These are phyloP conservation scores for Myrica gale DNA, from an alignment of 306 rosid species.

Conservation along the genomic window DNA sequence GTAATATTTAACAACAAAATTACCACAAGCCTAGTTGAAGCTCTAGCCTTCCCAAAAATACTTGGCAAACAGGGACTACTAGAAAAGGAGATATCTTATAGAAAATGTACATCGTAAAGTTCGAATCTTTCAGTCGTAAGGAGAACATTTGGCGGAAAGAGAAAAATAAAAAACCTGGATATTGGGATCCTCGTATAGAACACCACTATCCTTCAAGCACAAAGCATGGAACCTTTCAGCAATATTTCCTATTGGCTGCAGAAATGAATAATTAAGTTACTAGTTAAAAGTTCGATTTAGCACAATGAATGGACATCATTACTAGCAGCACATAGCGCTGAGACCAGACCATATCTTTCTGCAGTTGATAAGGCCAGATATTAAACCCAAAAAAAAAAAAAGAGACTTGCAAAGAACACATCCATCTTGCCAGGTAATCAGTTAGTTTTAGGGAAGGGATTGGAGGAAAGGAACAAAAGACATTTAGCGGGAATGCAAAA, in stretches of 20 bases:
- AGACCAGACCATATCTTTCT: slow-evolving; percentile 22
- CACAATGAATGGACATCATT: neutral
- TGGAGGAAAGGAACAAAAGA: neutral
- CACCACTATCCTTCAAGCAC: slow-evolving; percentile 97
- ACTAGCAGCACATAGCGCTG: slow-evolving; percentile 25
- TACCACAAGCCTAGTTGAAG: neutral
- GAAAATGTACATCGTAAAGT: neutral
- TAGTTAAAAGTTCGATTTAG: slow-evolving; percentile 4
- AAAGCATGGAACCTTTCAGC: slow-evolving; percentile 89
- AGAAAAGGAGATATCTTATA: slow-evolving; percentile 12
- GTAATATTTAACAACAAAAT: slow-evolving; percentile 8
- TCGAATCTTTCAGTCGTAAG: slow-evolving; percentile 8
- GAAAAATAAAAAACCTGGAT: slow-evolving; percentile 64
- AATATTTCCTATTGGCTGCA: slow-evolving; percentile 95
- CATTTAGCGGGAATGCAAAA: neutral
- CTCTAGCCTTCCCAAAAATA: neutral
- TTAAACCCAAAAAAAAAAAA: neutral
- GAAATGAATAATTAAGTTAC: slow-evolving; percentile 24
- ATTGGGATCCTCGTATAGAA: slow-evolving; percentile 93
- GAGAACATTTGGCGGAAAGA: slow-evolving; percentile 8
- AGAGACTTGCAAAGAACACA: slow-evolving; percentile 4
- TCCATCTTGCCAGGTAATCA: neutral
- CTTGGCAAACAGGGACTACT: slow-evolving; percentile 16
- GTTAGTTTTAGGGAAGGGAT: neutral
- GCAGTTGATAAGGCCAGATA: slow-evolving; percentile 22